Conservation (phyloP, 495 filamentous ascomycete species). For the Penicillium arizonense region DNA sequence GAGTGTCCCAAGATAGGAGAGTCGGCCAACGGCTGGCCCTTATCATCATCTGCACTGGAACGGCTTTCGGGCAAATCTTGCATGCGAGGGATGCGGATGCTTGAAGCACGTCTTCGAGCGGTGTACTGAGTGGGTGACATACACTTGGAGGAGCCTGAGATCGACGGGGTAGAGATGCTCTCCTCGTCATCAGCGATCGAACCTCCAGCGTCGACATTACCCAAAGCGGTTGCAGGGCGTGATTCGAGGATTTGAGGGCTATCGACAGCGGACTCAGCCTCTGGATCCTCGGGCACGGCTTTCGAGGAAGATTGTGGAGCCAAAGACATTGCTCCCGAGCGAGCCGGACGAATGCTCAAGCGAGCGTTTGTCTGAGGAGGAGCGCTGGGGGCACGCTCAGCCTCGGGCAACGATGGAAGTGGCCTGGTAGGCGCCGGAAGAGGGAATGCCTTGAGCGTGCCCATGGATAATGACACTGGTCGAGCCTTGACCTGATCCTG, state of each 20-base stretch:
- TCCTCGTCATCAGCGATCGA: constrained; percentile 11
- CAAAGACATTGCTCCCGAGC: constrained; percentile 1
- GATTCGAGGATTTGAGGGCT: constrained; percentile 5
- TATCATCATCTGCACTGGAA: neutral
- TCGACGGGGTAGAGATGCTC: constrained; percentile 4
- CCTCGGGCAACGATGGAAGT: constrained; percentile 33
- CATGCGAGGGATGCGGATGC: constrained; percentile 17
- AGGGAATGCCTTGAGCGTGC: constrained; percentile 37
- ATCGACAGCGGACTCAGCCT: neutral
- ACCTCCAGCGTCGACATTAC: constrained; percentile 7
- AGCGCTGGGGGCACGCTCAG: neutral
- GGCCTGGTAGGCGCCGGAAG: constrained; percentile 39
- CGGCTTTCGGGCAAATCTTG: constrained; percentile 15
- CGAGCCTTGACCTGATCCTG: constrained; percentile 16
- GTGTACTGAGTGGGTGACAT: constrained; percentile 11
- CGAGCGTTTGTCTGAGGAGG: constrained; percentile 7
- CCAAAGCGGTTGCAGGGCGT: constrained; percentile 13
- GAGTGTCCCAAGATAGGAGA: constrained; percentile 23
- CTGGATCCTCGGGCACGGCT: constrained; percentile 12
- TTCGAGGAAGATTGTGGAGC: constrained; percentile 11
- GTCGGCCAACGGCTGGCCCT: constrained; percentile 16
- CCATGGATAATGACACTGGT: constrained; percentile 27
- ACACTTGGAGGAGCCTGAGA: constrained; percentile 16
- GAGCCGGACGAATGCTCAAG: neutral
- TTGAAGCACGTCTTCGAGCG: constrained; percentile 14